Evolutionary conservation across 441 rosid species (phyloP).

Genomic region (Croton laevigatus): DNA sequence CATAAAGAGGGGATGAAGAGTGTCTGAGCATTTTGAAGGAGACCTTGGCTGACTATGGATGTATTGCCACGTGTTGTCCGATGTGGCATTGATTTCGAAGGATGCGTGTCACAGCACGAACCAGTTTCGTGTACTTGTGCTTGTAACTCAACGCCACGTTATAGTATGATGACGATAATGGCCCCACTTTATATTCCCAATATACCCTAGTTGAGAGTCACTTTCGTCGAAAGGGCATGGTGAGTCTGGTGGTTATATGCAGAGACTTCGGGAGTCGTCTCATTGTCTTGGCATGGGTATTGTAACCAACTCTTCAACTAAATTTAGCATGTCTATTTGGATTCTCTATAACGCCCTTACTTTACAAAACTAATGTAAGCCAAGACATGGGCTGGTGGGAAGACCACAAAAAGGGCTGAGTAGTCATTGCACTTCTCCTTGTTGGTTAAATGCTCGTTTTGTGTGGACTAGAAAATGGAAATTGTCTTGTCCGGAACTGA

Average conservation of each 20-base stretch:
- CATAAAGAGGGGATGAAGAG: constrained; percentile 7
- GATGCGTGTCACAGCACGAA: constrained; percentile 31
- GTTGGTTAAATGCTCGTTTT: background rate
- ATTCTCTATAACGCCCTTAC: constrained; percentile 16
- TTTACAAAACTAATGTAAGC: background rate
- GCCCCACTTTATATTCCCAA: background rate
- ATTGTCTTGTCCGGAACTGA: background rate
- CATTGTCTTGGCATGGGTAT: constrained; percentile 18
- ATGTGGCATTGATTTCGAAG: constrained; percentile 25
- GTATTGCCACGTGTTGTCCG: constrained; percentile 30
- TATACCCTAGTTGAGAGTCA: constrained; percentile 14
- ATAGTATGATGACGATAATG: background rate
- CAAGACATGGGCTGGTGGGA: background rate
- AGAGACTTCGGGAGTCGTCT: background rate
- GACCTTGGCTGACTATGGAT: constrained; percentile 21
- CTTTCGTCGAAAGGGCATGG: background rate
- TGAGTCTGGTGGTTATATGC: background rate
- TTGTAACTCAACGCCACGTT: constrained; percentile 30
- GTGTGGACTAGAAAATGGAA: constrained; percentile 2
- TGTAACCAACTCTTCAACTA: background rate
- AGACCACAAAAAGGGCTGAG: constrained; percentile 1
- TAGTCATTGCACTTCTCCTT: constrained; percentile 5
- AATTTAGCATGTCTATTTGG: background rate
- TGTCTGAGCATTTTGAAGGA: constrained; percentile 15
- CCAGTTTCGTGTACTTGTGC: constrained; percentile 4